A percentile compares a stretch with the other conserved stretches of the same genome.
These are phyloP conservation scores for Debaryomyces tyrocola DNA, from an alignment of 805 yeast genomes.

Conservation along the genomic window DNA sequence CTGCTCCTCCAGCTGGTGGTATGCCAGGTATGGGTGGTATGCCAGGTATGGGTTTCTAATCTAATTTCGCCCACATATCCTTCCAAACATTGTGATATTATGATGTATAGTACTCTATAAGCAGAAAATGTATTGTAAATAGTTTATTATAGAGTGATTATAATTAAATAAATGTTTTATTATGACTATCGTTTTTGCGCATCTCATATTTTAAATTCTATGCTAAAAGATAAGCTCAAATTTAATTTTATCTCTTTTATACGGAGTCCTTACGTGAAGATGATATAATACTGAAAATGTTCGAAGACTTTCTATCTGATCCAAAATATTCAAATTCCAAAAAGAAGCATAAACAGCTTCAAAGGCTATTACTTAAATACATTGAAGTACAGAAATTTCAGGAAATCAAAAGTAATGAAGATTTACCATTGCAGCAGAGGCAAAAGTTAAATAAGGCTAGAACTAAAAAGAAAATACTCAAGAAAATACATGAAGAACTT, in stretches of 20 bases:
- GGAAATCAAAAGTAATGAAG: constrained; percentile 7
- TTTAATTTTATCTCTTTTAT: background rate
- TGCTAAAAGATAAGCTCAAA: background rate
- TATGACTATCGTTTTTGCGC: background rate
- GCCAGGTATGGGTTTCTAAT: constrained; percentile 34
- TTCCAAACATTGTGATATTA: background rate
- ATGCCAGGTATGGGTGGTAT: constrained; percentile 39
- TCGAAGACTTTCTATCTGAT: constrained; percentile 11
- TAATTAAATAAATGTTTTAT: background rate
- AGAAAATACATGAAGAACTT: constrained; percentile 23
- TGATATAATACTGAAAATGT: constrained; percentile 6
- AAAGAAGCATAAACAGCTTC: constrained; percentile 10
- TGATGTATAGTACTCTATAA: constrained; percentile 3
- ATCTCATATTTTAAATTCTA: background rate
- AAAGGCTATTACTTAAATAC: constrained; percentile 15
- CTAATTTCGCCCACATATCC: background rate
- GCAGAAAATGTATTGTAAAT: constrained; percentile 8
- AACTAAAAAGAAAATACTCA: constrained; percentile 14
- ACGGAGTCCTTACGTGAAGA: background rate
- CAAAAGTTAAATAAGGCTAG: constrained; percentile 9
- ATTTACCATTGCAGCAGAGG: constrained; percentile 3
- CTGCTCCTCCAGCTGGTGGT: constrained; percentile 50
- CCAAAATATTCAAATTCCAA: constrained; percentile 7
- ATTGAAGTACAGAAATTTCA: constrained; percentile 15
- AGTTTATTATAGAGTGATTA: constrained; percentile 2